Evolutionary conservation across 345 rosid genomes (phyloP).

Genomic region (Schrenkiella parvula): DNA sequence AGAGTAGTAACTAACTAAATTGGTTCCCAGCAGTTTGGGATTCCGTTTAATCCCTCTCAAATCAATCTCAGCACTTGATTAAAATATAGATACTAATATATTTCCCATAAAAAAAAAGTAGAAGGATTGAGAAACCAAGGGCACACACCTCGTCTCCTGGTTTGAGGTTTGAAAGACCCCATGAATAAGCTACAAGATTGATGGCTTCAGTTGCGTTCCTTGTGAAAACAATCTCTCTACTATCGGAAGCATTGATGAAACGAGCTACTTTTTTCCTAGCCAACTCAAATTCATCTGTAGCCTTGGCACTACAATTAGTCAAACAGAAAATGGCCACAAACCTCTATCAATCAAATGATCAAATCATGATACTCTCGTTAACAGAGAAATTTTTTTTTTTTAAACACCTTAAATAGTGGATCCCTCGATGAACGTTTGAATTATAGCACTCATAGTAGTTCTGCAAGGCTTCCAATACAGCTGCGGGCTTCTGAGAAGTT

Average conservation of each 20-base stretch:
- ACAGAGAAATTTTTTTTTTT: too few species aligned
- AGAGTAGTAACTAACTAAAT: background rate
- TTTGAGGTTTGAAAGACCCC: conserved; percentile 75
- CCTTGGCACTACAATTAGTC: conserved; percentile 59
- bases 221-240: conserved; percentile 79
- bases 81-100: background rate
- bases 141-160: conserved; percentile 74
- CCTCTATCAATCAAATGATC: background rate
- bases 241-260: conserved; percentile 71
- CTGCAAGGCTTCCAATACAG: conserved; percentile 68
- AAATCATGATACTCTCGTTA: background rate
- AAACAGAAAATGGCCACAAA: background rate
- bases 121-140: background rate
- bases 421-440: conserved; percentile 90
- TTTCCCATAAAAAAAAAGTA: background rate
- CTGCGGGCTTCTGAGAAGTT: conserved; percentile 87
- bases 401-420: conserved; percentile 72
- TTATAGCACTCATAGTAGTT: conserved; percentile 68
- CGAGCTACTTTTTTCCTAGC: conserved; percentile 87
- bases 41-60: background rate
- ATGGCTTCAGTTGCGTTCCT: conserved; percentile 97
- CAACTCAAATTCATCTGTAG: conserved; percentile 84
- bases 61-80: background rate
- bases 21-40: background rate
- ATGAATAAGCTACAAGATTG: conserved; percentile 80